Conservation (phyloP, 23 red algal species). For the Gracilaria domingensis region DNA sequence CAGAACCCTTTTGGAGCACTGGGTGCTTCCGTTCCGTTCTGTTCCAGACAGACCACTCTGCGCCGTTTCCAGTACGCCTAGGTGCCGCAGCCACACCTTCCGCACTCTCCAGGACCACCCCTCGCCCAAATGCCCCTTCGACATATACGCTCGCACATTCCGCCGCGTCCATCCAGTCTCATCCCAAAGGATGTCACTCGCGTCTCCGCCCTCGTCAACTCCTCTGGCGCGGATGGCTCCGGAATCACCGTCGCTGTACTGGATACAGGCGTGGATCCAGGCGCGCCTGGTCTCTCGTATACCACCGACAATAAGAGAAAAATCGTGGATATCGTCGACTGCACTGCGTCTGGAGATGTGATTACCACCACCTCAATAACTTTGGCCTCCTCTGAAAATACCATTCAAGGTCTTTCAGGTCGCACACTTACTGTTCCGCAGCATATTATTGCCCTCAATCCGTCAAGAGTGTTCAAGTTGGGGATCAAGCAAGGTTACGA, state of each 20-base stretch:
- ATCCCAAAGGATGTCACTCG: slow-evolving; percentile 67
- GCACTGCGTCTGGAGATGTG: slow-evolving; percentile 81
- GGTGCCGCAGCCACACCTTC: neutral
- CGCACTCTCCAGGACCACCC: neutral
- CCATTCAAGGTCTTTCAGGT: slow-evolving; percentile 65
- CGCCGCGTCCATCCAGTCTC: slow-evolving; percentile 29
- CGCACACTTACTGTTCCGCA: slow-evolving; percentile 51
- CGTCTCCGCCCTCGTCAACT: slow-evolving; percentile 44
- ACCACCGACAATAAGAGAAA: slow-evolving; percentile 60
- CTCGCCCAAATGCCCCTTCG: slow-evolving; percentile 3
- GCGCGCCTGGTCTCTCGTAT: slow-evolving; percentile 58
- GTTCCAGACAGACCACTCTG: no score
- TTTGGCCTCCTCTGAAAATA: neutral
- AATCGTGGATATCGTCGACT: slow-evolving; percentile 81
- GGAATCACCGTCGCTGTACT: slow-evolving; percentile 73
- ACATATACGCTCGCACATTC: neutral
- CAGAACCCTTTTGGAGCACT: neutral
- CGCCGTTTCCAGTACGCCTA: neutral
- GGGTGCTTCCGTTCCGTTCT: no score
- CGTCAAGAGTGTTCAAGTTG: slow-evolving; percentile 40
- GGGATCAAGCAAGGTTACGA: slow-evolving; percentile 68
- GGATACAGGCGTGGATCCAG: slow-evolving; percentile 86
- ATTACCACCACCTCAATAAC: slow-evolving; percentile 29
- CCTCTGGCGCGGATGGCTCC: slow-evolving; percentile 51
- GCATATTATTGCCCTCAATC: slow-evolving; percentile 23